Evolutionary conservation across 768 basidiomycete species (phyloP), one percentile per base, ranked within the genome.

Genomic region (Boletus edulis): DNA sequence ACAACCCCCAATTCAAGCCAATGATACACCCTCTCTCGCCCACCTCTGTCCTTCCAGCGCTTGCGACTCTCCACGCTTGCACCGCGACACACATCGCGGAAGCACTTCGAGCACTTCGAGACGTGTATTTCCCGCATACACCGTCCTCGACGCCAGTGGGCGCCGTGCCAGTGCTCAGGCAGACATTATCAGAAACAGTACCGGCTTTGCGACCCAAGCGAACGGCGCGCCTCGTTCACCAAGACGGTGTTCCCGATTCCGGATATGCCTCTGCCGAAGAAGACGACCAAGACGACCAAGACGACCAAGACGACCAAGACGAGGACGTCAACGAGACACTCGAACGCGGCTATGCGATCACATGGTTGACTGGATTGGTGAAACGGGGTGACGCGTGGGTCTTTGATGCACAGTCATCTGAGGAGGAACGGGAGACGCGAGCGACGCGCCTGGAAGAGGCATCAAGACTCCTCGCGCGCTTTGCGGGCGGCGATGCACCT

Each of bases 231-330:
- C 57, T 65, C 50, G 67, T 75, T 24, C 76, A 76, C 52, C 77
- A 78, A 51, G 69, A 65, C 10, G 72, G 72, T 17, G 76, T 81
- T 4, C 83, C 84, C 1, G 88, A 91, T 69, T 90, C 88, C 12
- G 89, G 89, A 35, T 91, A 91, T 59, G 89, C 86, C 6, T 88
- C 87, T 39, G 86, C 84, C 24, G 85, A 84, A 48, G 84, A 82
- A 46, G 83, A 84, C 1, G 81, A 80, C 1, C 78, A 77, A 2
- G 70, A 72, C 9, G 59, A 55, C 14, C 40, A 27, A 24, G 22
- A 35, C 24, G 20, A 52, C 1, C 78, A 77, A 2, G 70, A 72
- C 9, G 59, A 55, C 14, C 40, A 27, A 24, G 22, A 35, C 24
- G 20, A 52, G 27, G 42, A 52, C n/a, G 24, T 43, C 3, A 37